Evolutionary conservation across 1,284 basidiomycete genomes (phyloP).

Genomic region (Ceratobasidium papillatum): DNA sequence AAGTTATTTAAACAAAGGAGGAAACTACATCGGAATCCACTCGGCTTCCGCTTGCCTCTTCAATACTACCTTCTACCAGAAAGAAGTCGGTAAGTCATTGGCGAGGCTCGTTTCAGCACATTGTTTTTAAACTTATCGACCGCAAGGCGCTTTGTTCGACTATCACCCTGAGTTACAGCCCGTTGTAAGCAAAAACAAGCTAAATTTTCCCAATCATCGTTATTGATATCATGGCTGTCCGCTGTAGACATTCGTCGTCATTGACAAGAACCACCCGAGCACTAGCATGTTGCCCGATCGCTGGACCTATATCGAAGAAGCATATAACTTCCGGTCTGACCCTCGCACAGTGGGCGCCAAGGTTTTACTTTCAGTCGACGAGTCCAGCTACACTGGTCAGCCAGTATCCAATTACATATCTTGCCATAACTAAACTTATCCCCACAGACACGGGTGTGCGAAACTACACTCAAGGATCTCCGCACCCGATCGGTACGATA

Average conservation of each 20-base stretch:
- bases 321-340: slow-evolving; percentile 83
- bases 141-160: slow-evolving; percentile 72
- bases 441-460: slow-evolving; percentile 59
- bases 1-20: slow-evolving; percentile 71
- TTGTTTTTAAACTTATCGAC: slow-evolving; percentile 16
- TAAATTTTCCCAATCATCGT: neutral
- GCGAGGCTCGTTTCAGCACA: slow-evolving; percentile 15
- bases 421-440: neutral
- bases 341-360: slow-evolving; percentile 71
- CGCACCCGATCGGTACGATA: slow-evolving; percentile 66
- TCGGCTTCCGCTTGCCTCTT: slow-evolving; percentile 73
- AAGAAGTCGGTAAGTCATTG: slow-evolving; percentile 56
- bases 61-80: slow-evolving; percentile 70
- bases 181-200: slow-evolving; percentile 56
- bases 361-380: slow-evolving; percentile 73
- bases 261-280: slow-evolving; percentile 71
- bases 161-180: slow-evolving; percentile 75
- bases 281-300: slow-evolving; percentile 67
- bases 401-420: neutral
- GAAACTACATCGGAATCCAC: slow-evolving; percentile 75
- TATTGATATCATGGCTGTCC: neutral
- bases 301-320: slow-evolving; percentile 72
- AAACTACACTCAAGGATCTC: slow-evolving; percentile 65
- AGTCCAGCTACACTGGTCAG: slow-evolving; percentile 69
- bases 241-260: slow-evolving; percentile 66